Base-by-base conservation (phyloP, 371 early-diverging fungal species). In the Phascolomyces articulosus region DNA sequence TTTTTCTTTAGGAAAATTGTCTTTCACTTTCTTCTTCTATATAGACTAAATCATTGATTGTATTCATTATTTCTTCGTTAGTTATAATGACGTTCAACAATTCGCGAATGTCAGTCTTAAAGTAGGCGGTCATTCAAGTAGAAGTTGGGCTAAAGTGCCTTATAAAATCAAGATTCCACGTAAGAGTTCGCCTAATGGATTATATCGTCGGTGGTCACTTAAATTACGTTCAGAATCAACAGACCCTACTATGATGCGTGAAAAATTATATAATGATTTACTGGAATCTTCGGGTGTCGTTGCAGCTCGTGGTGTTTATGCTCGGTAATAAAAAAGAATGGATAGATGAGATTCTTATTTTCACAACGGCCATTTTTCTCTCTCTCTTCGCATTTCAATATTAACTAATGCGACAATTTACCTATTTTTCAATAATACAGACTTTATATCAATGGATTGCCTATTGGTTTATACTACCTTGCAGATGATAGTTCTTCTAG, bases 231-330 rank as follows among this genome's bases (percentile, higher is more conserved):
- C 79, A 1, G 67, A 69, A 62, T 65, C 68, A 2, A 72, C 71
- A 4, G 82, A 82, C 31, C 79, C 79, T 3, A 79, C 79, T 8
- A 66, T 77, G 71, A 54, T 82, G 60, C 72, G 82, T 11, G 82
- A 82, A 58, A 77, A 73, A 65, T 26, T 77, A 2, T 82, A 79
- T 55, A 66, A 66, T 54, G 79, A 82, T 58, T 38, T 82, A 51
- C 59, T 82, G 16, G 61, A 73, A 48, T 41, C 82, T 4, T 61
- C 66, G 0, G 82, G 82, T n/a, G 62, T 82, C 16, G 62, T 72
- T 23, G 75, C 77, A 0, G 73, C 79, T 11, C 74, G 73, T 54
- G 77, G 77, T 0, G 63, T 70, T 23, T 82, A 75, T 64, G 69
- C 65, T 6, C 56, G 74, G 73, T 73, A 60, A 49, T 8, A 34